Conservation (phyloP, 495 filamentous ascomycete genomes). For the Stereocaulon alpinum region DNA sequence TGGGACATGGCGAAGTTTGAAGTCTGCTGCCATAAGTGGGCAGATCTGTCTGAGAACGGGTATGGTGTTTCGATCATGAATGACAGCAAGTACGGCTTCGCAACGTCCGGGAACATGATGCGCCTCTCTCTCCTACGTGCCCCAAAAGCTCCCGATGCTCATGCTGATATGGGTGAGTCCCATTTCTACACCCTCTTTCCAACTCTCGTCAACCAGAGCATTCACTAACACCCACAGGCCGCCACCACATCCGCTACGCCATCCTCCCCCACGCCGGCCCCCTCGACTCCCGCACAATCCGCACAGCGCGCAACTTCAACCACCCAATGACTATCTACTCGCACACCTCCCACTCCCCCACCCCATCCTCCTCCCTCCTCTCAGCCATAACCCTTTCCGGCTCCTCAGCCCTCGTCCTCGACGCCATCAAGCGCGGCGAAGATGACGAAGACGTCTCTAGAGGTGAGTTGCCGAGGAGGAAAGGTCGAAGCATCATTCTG, state of each 20-base stretch:
- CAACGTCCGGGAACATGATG: constrained; percentile 85
- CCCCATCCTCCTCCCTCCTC: constrained; percentile 31
- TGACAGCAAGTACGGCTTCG: constrained; percentile 95
- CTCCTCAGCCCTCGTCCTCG: constrained; percentile 57
- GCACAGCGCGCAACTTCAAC: constrained; percentile 84
- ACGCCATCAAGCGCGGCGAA: constrained; percentile 85
- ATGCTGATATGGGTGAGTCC: constrained; percentile 77
- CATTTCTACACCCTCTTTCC: neutral
- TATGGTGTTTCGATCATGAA: constrained; percentile 94
- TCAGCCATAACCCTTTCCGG: constrained; percentile 45
- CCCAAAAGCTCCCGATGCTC: constrained; percentile 91
- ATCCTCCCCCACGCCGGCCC: constrained; percentile 74
- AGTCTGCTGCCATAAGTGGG: constrained; percentile 95
- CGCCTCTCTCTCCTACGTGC: constrained; percentile 78
- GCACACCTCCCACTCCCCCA: constrained; percentile 29
- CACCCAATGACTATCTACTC: constrained; percentile 50
- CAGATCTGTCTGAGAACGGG: constrained; percentile 84
- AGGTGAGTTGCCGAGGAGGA: constrained; percentile 55
- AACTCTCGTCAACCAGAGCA: too few species aligned
- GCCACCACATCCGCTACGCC: constrained; percentile 79
- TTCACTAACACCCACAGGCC: constrained; percentile 27
- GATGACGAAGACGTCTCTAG: constrained; percentile 82
- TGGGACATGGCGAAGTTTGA: constrained; percentile 99
- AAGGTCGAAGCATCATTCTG: constrained; percentile 69
- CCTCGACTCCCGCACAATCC: constrained; percentile 62